Base-by-base conservation (phyloP, 106 monocot species). In the Phalaenopsis equestris region DNA sequence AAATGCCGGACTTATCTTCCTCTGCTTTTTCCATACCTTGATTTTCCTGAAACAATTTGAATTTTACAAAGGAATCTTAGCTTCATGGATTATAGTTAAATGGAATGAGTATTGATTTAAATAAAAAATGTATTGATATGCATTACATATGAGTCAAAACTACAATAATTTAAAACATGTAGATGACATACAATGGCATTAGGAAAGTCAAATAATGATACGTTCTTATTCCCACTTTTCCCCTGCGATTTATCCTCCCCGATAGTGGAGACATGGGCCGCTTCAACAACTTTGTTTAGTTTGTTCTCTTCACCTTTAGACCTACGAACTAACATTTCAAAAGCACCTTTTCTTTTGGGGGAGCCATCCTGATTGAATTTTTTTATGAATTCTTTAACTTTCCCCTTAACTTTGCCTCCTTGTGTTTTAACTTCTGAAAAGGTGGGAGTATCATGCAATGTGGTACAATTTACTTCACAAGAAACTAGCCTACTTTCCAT, bases 311-410 rank as follows among this genome's bases (percentile, higher is more conserved):
- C 89, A 73, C 77, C 67, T 83, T 41, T 87, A 61, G 85, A 21
- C 56, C 72, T 89, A 46, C 19, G 52, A 72, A 52, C 61, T 74
- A 39, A 81, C 80, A 75, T 73, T 72, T 85, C 83, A 82, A 80
- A 58, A 49, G 55, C 75, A 55, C 75, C 61, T 58, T 61, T 81
- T 39, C 79, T 77, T 84, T 85, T 87, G 23, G 82, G 72, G 43
- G 89, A 85, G 83, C 73, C 67, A 56, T 94, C 93, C 41, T 81
- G 75, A 67, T 78, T 94, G 75, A 97, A 97, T 64, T 85, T 88
- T 85, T 89, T 97, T 55, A 97, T 90, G 79, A 94, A 94, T 19
- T 92, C 92, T 86, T 92, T 94, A 10, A 97, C 94, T 75, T 86
- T 94, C 73, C 87, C 92, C 67, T 90, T 94, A n/a, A 84, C 79